Evolutionary conservation across 495 filamentous ascomycete genomes (phyloP).

Genomic region (Neurospora cerealis): DNA sequence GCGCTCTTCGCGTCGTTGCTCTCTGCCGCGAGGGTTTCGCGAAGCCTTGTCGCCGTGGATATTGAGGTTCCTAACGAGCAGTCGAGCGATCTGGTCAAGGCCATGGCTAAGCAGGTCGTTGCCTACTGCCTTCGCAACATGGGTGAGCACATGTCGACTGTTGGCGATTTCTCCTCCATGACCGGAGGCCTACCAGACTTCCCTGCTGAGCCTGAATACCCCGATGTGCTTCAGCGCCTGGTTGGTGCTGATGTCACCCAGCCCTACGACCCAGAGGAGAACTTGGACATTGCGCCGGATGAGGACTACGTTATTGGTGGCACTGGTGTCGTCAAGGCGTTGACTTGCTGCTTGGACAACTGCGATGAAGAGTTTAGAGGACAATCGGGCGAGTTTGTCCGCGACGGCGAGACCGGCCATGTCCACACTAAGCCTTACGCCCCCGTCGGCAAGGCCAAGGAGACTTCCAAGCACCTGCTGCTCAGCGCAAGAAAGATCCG

Average conservation of each 20-base stretch:
- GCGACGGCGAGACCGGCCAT: conserved; percentile 27
- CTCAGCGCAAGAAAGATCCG: conserved; percentile 81
- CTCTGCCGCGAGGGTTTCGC: conserved; percentile 75
- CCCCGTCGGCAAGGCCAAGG: conserved; percentile 61
- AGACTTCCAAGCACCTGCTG: conserved; percentile 85
- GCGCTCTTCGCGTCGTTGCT: conserved; percentile 89
- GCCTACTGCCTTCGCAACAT: conserved; percentile 90
- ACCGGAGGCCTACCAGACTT: not conserved
- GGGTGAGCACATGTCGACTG: conserved; percentile 31
- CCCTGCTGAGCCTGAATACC: conserved; percentile 32
- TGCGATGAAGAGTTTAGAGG: conserved; percentile 47
- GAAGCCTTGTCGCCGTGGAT: conserved; percentile 78
- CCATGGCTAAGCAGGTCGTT: conserved; percentile 83
- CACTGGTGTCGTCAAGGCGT: conserved; percentile 87
- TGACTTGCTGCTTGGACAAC: conserved; percentile 83
- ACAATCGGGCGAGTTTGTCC: conserved; percentile 33
- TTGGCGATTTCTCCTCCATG: conserved; percentile 1
- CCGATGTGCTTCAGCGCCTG: conserved; percentile 45
- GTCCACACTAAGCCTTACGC: conserved; percentile 7
- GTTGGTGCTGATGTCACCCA: conserved; percentile 55
- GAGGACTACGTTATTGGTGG: conserved; percentile 94
- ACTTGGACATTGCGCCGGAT: conserved; percentile 67
- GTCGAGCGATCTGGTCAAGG: conserved; percentile 82
- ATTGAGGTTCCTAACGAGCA: conserved; percentile 75
- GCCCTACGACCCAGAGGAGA: conserved; percentile 36